Evolutionary conservation across 1,284 basidiomycete species (phyloP).

Genomic region (Macrocybe sp.): DNA sequence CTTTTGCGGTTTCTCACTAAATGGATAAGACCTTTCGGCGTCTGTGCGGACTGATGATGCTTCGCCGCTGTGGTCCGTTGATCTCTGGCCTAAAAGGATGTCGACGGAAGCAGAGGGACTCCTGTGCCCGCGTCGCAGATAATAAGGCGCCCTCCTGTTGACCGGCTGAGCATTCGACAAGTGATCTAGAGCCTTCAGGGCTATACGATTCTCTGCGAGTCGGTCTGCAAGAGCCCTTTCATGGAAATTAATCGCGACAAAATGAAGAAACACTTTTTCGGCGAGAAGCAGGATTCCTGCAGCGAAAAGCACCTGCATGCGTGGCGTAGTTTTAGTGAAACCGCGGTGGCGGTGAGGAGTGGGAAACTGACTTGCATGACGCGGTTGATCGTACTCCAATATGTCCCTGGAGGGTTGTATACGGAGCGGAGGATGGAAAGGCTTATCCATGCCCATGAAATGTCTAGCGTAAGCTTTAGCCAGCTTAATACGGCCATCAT

Average conservation of each 20-base stretch:
- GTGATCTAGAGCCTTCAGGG: slow-evolving; percentile 62
- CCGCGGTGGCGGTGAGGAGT: neutral
- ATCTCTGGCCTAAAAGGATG: slow-evolving; percentile 10
- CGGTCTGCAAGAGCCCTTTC: slow-evolving; percentile 69
- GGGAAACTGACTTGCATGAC: slow-evolving; percentile 50
- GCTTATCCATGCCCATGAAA: slow-evolving; percentile 68
- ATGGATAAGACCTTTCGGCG: slow-evolving; percentile 15
- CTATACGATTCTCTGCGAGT: slow-evolving; percentile 62
- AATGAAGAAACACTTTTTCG: slow-evolving; percentile 69
- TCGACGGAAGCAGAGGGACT: slow-evolving; percentile 17
- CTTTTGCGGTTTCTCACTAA: slow-evolving; percentile 17
- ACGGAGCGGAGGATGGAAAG: slow-evolving; percentile 55
- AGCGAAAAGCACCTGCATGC: slow-evolving; percentile 56
- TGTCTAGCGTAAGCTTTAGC: slow-evolving; percentile 63
- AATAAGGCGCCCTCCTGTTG: slow-evolving; percentile 19
- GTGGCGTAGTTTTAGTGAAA: neutral
- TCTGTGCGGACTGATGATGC: slow-evolving; percentile 5
- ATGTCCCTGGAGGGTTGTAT: slow-evolving; percentile 54
- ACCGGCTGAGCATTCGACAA: slow-evolving; percentile 59
- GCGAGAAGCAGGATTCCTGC: slow-evolving; percentile 55
- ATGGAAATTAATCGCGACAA: slow-evolving; percentile 77
- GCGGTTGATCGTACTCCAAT: slow-evolving; percentile 66
- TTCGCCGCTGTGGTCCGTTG: slow-evolving; percentile 3
- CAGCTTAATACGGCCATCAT: slow-evolving; percentile 66
- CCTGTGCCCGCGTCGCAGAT: slow-evolving; percentile 23